Evolutionary conservation across 2,329 filamentous ascomycete genomes (phyloP).

Genomic region (Neonectria punicea): DNA sequence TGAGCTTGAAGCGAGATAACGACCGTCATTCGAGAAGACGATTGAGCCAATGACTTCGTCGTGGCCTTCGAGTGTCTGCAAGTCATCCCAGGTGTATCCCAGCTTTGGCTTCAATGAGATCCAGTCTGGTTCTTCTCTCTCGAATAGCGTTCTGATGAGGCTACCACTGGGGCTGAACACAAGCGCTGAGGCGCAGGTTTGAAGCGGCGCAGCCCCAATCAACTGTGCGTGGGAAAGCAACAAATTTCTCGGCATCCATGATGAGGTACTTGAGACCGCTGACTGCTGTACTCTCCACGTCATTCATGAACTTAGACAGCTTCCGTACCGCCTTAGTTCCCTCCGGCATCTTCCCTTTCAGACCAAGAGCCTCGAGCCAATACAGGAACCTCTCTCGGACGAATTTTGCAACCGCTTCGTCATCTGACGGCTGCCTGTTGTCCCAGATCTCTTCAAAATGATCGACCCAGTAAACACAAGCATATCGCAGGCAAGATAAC

Average conservation of each 20-base stretch:
- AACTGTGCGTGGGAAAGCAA: not conserved
- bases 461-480: conserved; percentile 37
- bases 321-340: not conserved
- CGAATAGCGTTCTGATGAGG: too few species aligned
- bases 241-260: conserved; percentile 10
- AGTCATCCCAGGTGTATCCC: too few species aligned
- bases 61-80: too few species aligned
- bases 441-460: conserved; percentile 17
- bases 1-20: too few species aligned
- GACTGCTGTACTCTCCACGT: not conserved
- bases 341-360: conserved; percentile 38
- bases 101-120: too few species aligned
- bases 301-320: not conserved
- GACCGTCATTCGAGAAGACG: too few species aligned
- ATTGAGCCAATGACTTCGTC: too few species aligned
- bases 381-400: conserved; percentile 42
- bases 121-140: too few species aligned
- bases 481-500: conserved; percentile 31
- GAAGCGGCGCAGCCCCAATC: not conserved
- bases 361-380: conserved; percentile 56
- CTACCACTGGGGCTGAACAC: too few species aligned
- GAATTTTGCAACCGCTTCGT: not conserved
- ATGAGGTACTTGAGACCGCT: not conserved
- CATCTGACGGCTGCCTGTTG: not conserved
- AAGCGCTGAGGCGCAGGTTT: not conserved